Evolutionary conservation across 108 stramenopile species (phyloP).

Genomic region (Discostella pseudostelligera): DNA sequence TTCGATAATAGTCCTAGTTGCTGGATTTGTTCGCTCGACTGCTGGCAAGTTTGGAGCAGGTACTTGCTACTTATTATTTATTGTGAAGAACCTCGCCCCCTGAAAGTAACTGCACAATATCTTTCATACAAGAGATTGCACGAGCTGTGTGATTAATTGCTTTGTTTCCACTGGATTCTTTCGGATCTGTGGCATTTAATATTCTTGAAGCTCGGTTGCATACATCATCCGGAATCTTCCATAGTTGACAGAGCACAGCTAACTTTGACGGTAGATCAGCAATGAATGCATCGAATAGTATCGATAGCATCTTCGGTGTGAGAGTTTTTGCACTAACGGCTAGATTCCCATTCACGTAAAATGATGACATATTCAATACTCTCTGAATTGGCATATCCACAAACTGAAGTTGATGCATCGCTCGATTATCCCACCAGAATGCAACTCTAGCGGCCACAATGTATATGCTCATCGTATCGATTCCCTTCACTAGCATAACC

Average conservation of each 20-base stretch:
- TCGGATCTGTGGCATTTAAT: constrained; percentile 8
- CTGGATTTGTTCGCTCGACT: too few species aligned
- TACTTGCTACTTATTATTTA: too few species aligned
- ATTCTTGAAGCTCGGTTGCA: constrained; percentile 25
- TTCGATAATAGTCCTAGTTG: too few species aligned
- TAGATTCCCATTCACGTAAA: constrained; percentile 22
- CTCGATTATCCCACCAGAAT: constrained; percentile 34
- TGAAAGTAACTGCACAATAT: constrained; percentile 11
- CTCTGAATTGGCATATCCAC: constrained; percentile 14
- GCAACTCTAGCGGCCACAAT: constrained; percentile 26
- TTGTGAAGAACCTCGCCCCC: too few species aligned
- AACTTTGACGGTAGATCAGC: constrained; percentile 31
- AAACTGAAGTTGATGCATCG: constrained; percentile 11
- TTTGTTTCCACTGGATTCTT: not conserved
- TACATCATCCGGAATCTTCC: constrained; percentile 42
- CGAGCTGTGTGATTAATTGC: not conserved
- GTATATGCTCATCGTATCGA: constrained; percentile 31
- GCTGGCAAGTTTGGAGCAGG: too few species aligned
- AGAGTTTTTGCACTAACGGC: constrained; percentile 20
- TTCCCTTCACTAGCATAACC: constrained; percentile 35
- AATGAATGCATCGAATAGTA: constrained; percentile 19
- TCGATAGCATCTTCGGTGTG: constrained; percentile 4
- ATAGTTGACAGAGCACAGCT: constrained; percentile 23
- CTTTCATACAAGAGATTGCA: constrained; percentile 15
- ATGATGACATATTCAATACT: constrained; percentile 27